Base-by-base conservation (phyloP, 495 filamentous ascomycete genomes). In the Neurospora discreta region DNA sequence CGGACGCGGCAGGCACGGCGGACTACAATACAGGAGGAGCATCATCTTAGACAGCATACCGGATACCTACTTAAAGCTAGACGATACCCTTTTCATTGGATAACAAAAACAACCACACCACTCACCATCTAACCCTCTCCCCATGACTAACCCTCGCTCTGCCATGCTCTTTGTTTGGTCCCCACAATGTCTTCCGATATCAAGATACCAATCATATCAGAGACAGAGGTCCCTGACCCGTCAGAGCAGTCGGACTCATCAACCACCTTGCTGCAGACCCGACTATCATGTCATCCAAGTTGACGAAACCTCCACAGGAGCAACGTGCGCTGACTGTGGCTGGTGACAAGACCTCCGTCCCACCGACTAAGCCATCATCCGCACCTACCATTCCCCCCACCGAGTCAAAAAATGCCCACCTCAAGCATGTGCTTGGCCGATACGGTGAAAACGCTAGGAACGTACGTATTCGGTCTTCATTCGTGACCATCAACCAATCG, bases 251-350 rank as follows among this genome's bases (percentile, higher is more conserved):
- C 44, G 5, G 44, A 52, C 44, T 52, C 2, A 5, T 13, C 44
- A 23, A 23, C 10, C 20, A 23, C 10, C n/a, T 0, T 23, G 10
- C 11, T 10, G 86, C 91, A 39, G 91, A 95, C 74, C 90, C 93
- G 39, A 89, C 92, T 52, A 95, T 94, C 76, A 93, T 95, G 74
- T 91, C 91, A 30, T 88, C 92, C 18, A 88, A 90, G 76, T 79
- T 93, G 30, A 88, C 88, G 78, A 71, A 73, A 75, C 60, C 81
- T 77, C 71, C 81, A 72, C 73, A 81, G 75, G 81, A 80, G 76
- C 80, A 81, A 68, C 84, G 79, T n/a, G 76, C 82, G n/a, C 77
- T 81, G 11, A n/a, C n/a, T 44, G 72, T 80, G 10, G 83, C 84
- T 5, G 83, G 85, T 42, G 9, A 43, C n/a, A 84, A 84, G 74